Evolutionary conservation across 352 stramenopile species (phyloP).

Genomic region (Phytophthora lateralis): DNA sequence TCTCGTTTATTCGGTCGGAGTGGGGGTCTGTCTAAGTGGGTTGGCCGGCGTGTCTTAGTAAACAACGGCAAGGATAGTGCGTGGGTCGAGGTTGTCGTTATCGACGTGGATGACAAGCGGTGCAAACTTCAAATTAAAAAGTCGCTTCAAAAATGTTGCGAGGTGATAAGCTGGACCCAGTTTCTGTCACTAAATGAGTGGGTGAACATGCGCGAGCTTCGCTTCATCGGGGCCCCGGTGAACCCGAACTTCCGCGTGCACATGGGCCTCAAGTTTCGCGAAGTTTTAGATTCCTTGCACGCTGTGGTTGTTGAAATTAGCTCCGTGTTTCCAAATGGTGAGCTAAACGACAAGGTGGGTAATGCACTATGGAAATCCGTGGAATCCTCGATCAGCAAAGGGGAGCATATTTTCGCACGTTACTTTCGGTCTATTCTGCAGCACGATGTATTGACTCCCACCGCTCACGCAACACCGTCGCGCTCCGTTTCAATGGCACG

Average conservation of each 20-base stretch:
- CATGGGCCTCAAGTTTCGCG: slow-evolving; percentile 67
- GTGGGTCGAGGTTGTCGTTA: slow-evolving; percentile 65
- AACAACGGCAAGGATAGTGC: slow-evolving; percentile 75
- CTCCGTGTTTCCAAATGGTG: slow-evolving; percentile 74
- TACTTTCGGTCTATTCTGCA: slow-evolving; percentile 76
- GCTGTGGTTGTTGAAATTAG: slow-evolving; percentile 71
- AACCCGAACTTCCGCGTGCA: slow-evolving; percentile 72
- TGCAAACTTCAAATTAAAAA: slow-evolving; percentile 70
- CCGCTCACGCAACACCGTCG: not conserved
- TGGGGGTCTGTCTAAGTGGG: slow-evolving; percentile 51
- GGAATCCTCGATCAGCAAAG: slow-evolving; percentile 56
- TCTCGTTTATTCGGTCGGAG: slow-evolving; percentile 49
- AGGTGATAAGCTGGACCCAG: slow-evolving; percentile 47
- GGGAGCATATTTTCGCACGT: slow-evolving; percentile 73
- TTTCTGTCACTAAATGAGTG: slow-evolving; percentile 52
- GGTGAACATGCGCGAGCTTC: slow-evolving; percentile 59
- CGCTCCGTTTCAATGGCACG: slow-evolving; percentile 20
- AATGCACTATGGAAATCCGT: slow-evolving; percentile 64
- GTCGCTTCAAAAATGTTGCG: slow-evolving; percentile 45
- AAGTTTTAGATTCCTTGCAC: slow-evolving; percentile 64
- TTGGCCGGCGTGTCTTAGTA: slow-evolving; percentile 62
- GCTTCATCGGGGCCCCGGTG: slow-evolving; percentile 47
- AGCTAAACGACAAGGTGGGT: slow-evolving; percentile 58
- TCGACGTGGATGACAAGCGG: slow-evolving; percentile 65
- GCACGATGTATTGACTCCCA: slow-evolving; percentile 35